Base-by-base conservation (phyloP, 768 basidiomycete genomes). In the Collybia sordida region DNA sequence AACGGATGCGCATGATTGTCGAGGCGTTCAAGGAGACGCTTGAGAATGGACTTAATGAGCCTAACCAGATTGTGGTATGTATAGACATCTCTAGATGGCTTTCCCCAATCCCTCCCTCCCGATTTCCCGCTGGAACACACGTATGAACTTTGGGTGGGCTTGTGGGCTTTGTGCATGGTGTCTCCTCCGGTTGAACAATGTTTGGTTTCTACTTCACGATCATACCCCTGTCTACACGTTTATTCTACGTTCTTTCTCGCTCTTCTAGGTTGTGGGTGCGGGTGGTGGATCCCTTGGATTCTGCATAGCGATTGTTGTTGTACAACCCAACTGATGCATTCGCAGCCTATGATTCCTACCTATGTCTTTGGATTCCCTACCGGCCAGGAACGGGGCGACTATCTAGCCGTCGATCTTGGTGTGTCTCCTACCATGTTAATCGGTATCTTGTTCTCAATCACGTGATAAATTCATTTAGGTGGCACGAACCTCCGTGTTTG, bases 401-500 rank as follows among this genome's bases (percentile, higher is more conserved):
- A 78, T 67, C 84, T 98, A 31, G 93, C 97, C 6, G 72, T 99
- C 25, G 90, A 93, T 68, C 85, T 93, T 28, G 90, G 90, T 88
- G 58, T 61, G 83, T 72, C 40, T 41, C 6, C 38, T 25, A 38
- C 28, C 14, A 21, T 8, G 18, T 24, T 35, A 18, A 8, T 12
- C 42, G 18, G 15, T 42, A 42, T 47, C 44, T 50, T 37, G 52
- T 38, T 36, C 24, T 39, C 28, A 9, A 31, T 43, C 40, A 21
- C 21, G 36, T 40, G 34, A 25, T 40, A 15, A 50, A 46, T 36
- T n/a, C 3, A 52, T 31, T 17, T 8, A 91, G 90, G 91, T 45
- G 95, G 95, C 27, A 98, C 96, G 19, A 98, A 99, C 64, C 80
- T 99, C n/a, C 93, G 97, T 38, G 97, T 98, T 38, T 99, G 97